A percentile compares a stretch with the other conserved stretches of the same genome.
Evolutionary conservation across 2,329 filamentous ascomycete species (phyloP).

Genomic region (Fusarium virguliforme): DNA sequence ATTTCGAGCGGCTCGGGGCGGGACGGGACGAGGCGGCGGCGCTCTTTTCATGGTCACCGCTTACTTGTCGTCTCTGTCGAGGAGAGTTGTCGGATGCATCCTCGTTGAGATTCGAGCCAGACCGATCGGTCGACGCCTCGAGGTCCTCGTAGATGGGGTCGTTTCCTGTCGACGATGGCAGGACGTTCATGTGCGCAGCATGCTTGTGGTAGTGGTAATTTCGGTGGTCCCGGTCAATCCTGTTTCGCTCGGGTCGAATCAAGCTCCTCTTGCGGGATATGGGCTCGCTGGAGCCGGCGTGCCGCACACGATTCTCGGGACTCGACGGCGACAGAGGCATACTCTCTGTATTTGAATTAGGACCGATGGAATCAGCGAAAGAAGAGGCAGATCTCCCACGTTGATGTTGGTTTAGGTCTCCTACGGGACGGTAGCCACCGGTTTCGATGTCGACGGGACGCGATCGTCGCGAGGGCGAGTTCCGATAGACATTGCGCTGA

Average conservation of each 20-base stretch:
- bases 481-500: slow-evolving; percentile 76
- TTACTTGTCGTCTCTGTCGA: slow-evolving; percentile 56
- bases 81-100: slow-evolving; percentile 64
- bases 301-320: slow-evolving; percentile 52
- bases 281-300: slow-evolving; percentile 53
- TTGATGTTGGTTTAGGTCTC: slow-evolving; percentile 63
- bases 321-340: slow-evolving; percentile 68
- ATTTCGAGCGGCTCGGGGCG: slow-evolving; percentile 59
- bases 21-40: slow-evolving; percentile 54
- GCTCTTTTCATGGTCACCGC: slow-evolving; percentile 56
- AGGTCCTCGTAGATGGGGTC: slow-evolving; percentile 88
- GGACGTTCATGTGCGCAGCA: slow-evolving; percentile 91
- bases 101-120: slow-evolving; percentile 64
- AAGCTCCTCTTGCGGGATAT: slow-evolving; percentile 85
- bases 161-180: slow-evolving; percentile 93
- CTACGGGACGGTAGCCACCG: slow-evolving; percentile 66
- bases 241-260: slow-evolving; percentile 88
- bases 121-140: slow-evolving; percentile 74
- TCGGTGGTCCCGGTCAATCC: slow-evolving; percentile 88
- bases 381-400: slow-evolving; percentile 73
- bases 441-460: slow-evolving; percentile 81
- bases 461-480: slow-evolving; percentile 77
- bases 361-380: slow-evolving; percentile 72
- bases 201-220: slow-evolving; percentile 98
- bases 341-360: slow-evolving; percentile 71